Conservation (phyloP, 1,284 basidiomycete species). For the Boletus semigastroideus region DNA sequence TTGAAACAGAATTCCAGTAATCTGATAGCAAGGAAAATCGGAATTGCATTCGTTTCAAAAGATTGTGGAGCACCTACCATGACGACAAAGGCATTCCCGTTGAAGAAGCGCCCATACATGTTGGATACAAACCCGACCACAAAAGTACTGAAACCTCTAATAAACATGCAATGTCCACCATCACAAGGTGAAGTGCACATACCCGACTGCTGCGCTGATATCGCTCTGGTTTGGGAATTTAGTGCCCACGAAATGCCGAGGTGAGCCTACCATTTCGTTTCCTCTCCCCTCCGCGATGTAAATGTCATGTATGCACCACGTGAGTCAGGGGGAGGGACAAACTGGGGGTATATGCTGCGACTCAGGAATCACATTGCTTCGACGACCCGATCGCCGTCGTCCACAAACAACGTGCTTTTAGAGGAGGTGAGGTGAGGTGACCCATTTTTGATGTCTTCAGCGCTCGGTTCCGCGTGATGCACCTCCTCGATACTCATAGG, state of each 20-base stretch:
- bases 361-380: no score
- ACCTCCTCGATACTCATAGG: no score
- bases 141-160: conserved; percentile 54
- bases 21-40: conserved; percentile 35
- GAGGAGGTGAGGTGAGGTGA: conserved; percentile 16
- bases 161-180: not conserved
- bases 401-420: not conserved
- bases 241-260: conserved; percentile 66
- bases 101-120: conserved; percentile 78
- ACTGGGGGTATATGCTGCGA: no score
- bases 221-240: conserved; percentile 73
- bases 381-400: no score
- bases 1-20: conserved; percentile 85
- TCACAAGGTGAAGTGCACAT: conserved; percentile 14
- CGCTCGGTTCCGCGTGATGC: no score
- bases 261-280: no score
- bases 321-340: no score
- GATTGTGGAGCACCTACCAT: conserved; percentile 47
- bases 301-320: no score
- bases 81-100: conserved; percentile 76
- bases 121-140: conserved; percentile 84
- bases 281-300: no score
- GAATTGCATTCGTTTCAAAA: not conserved
- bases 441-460: conserved; percentile 5
- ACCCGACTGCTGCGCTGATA: conserved; percentile 72